These are phyloP conservation scores for Podospora sp. DNA, from an alignment of 495 filamentous ascomycete species.

Conservation along the genomic window DNA sequence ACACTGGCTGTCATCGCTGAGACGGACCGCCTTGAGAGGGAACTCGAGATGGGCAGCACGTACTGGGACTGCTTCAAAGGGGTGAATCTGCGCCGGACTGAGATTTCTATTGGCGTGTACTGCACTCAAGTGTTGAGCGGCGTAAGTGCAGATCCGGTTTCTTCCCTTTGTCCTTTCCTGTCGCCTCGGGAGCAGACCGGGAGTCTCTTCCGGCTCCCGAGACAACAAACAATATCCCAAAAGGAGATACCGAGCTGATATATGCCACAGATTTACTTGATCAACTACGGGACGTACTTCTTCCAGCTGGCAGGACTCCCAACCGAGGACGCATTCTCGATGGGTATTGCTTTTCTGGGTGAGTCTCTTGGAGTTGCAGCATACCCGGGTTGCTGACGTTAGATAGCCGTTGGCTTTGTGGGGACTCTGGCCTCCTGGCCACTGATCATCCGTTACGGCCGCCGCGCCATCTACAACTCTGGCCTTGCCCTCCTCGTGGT, in stretches of 20 bases:
- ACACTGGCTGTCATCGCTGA: constrained; percentile 62
- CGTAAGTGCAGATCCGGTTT: no score
- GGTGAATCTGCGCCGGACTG: constrained; percentile 57
- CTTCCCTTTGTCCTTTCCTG: no score
- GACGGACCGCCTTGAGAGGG: constrained; percentile 61
- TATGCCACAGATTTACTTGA: no score
- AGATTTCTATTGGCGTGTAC: constrained; percentile 56
- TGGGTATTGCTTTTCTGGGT: constrained; percentile 53
- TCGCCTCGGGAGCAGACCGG: no score
- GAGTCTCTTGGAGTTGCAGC: constrained; percentile 12
- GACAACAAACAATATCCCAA: no score
- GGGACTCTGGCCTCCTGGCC: constrained; percentile 59
- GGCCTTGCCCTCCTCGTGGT: constrained; percentile 52
- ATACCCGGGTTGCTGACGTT: not conserved
- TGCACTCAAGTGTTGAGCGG: constrained; percentile 55
- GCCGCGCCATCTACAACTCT: constrained; percentile 56
- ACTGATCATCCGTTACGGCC: constrained; percentile 55
- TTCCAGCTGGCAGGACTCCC: constrained; percentile 63
- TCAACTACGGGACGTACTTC: constrained; percentile 66
- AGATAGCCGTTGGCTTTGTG: constrained; percentile 42
- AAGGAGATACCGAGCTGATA: no score
- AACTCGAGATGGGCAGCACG: constrained; percentile 58
- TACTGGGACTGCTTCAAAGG: constrained; percentile 61
- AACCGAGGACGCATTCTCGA: constrained; percentile 50
- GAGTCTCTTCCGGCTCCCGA: no score